Base-by-base conservation (phyloP, 345 rosid species). In the Hirschfeldia incana region DNA sequence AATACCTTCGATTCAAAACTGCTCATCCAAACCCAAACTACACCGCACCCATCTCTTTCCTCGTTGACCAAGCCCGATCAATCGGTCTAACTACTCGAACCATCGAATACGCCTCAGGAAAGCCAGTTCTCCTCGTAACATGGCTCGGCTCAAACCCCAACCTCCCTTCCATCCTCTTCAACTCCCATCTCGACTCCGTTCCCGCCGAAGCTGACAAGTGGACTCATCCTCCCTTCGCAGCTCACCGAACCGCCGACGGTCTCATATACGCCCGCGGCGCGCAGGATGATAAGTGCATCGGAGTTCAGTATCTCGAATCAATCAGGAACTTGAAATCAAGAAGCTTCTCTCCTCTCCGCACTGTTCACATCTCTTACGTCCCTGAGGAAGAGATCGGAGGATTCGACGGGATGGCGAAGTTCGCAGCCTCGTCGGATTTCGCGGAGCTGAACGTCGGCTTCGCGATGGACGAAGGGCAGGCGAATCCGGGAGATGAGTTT, bases 371-470 rank as follows among this genome's bases (percentile, higher is more conserved):
- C 34, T 89, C 88, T 0, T 92, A 85, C 16, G 89, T 92, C 0
- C 97, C 97, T 0, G 97, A 94, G 3, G 97, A 94, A 83, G 98
- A 94, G 82, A 89, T 91, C 28, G 97, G 98, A 1, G 98, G 92
- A 15, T 0, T 70, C 1, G 86, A 86, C n/a, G 98, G 98, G 62
- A 82, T 85, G 55, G 82, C 33, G 39, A 84, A 77, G 84, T 94
- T 94, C 16, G 88, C 86, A 1, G 68, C 39, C 1, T 92, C 97
- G 0, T 51, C 78, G 27, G 92, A 88, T 69, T 94, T 92, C 67
- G n/a, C 51, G 29, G 91, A 88, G 26, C 65, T 92, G 88, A 88
- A 89, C 15, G 87, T 94, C 11, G 98, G 98, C 11, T 94, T 94
- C 28, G 86, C 84, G 26, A 57, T 92, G 85, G 97, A 92, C 33